Evolutionary conservation across 495 filamentous ascomycete genomes (phyloP), one percentile per base, ranked within the genome.

Genomic region (Oleoguttula mirabilis): DNA sequence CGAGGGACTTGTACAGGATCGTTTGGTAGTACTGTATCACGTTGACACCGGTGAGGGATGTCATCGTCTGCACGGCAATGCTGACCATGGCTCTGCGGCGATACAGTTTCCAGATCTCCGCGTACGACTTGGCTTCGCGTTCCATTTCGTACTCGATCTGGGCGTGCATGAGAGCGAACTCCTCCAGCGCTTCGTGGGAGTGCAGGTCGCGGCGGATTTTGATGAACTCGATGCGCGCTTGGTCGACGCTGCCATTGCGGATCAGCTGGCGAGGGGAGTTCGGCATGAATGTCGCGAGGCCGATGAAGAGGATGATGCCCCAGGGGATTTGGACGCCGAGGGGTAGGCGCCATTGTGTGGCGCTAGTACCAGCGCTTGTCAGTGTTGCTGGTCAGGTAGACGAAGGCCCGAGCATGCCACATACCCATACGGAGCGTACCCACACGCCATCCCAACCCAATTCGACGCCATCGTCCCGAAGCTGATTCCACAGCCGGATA

Each of bases 101-200:
- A 44, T 69, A 77, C 16, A 74, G 28, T 34, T 50, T 61, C 32
- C 70, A 75, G 33, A 75, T 67, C 51, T 75, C 73, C 22, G 51
- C 51, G 33, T 66, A 70, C 14, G 70, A 66, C 19, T 57, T 69
- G 47, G 74, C 61, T 53, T 75, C 71, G 16, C 73, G 57, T 43
- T 69, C 58, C 66, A 70, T 73, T 56, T 77, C 73, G 56, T 71
- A 77, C 52, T 77, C 68, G 47, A 77, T 77, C 56, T 75, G 72
- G 1, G 63, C 64, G 48, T 61, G 52, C 72, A 75, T 77, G 15
- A 69, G 52, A 7, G 55, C 54, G 55, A 77, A 77, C 43, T 77
- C 73, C 45, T 71, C 63, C 10, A 67, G 61, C 23, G 68, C 54
- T 43, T 75, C 69, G 31, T 65, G 55, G 15, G 65, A 57, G 5